Conservation (phyloP, 2,329 filamentous ascomycete species). For the Fusarium beomiforme region DNA sequence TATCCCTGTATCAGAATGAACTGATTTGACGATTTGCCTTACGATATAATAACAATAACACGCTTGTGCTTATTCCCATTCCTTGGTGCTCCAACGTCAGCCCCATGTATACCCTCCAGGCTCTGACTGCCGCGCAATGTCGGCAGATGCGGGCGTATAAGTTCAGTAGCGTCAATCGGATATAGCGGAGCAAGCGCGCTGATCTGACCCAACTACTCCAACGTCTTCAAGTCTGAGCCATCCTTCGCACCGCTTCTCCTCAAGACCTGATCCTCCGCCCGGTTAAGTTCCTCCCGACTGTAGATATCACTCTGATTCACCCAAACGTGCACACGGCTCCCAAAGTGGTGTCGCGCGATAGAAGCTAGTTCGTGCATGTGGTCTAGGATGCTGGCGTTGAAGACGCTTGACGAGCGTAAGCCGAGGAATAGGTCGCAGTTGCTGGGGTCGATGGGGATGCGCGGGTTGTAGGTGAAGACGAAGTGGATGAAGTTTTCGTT, state of each 20-base stretch:
- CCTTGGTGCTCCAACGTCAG: constrained; percentile 8
- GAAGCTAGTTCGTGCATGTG: not conserved
- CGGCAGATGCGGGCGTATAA: not conserved
- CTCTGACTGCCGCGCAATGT: not conserved
- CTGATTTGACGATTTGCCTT: not conserved
- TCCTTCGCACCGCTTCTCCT: not conserved
- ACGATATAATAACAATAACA: not conserved
- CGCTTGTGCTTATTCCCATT: not conserved
- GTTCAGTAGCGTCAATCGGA: not conserved
- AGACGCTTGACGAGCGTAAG: not conserved
- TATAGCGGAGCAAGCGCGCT: not conserved
- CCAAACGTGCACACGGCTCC: not conserved
- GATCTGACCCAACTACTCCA: not conserved
- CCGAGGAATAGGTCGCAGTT: constrained; percentile 7
- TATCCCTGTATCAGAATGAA: constrained; percentile 23
- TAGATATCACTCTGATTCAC: not conserved
- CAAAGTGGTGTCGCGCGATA: constrained; percentile 4
- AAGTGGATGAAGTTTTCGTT: not conserved
- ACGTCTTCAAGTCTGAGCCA: not conserved
- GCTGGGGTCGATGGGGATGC: not conserved
- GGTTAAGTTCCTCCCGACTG: not conserved
- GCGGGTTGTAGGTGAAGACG: not conserved
- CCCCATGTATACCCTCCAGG: not conserved
- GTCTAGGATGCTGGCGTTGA: not conserved
- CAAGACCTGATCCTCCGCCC: not conserved